phyloP scores from a whole-genome alignment of 305 asterid species.

The Plantago lanceolata region DNA sequence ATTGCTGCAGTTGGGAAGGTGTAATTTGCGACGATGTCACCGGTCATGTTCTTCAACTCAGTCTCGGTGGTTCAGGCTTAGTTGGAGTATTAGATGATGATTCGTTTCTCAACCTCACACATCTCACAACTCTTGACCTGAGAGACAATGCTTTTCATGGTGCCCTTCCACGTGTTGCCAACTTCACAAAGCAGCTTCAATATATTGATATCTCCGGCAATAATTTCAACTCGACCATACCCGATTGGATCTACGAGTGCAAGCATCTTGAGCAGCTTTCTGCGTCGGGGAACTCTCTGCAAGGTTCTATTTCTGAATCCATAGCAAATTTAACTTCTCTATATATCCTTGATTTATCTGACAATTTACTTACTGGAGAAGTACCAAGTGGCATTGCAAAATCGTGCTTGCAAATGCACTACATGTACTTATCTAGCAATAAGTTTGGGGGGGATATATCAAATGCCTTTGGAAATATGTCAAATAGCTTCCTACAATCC shows the following conservation, averaged over 20 bases:
- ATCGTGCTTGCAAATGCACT: too few species aligned
- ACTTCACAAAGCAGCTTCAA: conserved; percentile 5
- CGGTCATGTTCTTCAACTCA: conserved; percentile 32
- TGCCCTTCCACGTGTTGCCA: background rate
- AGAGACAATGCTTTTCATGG: conserved; percentile 5
- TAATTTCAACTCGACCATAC: background rate
- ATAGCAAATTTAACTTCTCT: conserved; percentile 4
- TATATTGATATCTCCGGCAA: background rate
- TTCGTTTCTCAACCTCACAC: background rate
- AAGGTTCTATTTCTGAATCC: conserved; percentile 1
- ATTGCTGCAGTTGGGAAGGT: conserved; percentile 41
- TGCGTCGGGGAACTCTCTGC: background rate
- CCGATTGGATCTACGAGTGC: background rate
- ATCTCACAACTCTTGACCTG: conserved; percentile 12
- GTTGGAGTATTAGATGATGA: background rate
- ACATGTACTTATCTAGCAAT: background rate
- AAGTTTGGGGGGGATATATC: background rate
- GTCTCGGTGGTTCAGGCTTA: conserved; percentile 8
- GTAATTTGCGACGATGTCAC: conserved; percentile 32
- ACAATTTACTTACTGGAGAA: background rate
- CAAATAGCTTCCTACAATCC: background rate
- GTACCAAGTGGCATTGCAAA: background rate
- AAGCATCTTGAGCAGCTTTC: background rate
- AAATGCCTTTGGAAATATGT: background rate
- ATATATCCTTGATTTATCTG: background rate